Evolutionary conservation across 2,329 filamentous ascomycete species (phyloP).

Genomic region (Chaetomium olivaceum): DNA sequence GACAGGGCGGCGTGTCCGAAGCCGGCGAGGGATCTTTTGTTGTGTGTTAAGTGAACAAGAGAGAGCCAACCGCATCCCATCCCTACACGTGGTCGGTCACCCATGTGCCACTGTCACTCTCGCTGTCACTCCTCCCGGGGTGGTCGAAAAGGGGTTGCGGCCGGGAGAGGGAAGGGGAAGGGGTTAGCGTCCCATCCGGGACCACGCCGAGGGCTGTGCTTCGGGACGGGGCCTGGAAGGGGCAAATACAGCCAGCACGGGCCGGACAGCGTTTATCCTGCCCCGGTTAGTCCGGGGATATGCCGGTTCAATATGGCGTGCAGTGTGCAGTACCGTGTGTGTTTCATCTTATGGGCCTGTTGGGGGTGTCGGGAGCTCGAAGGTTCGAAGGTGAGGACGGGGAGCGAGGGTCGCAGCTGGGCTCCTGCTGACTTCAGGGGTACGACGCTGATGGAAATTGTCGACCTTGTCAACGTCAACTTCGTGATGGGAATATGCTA

Average conservation of each 20-base stretch:
- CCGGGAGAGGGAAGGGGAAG: background rate
- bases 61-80: background rate
- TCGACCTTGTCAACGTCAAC: background rate
- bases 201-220: background rate
- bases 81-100: background rate
- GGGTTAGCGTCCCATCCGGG: background rate
- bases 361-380: background rate
- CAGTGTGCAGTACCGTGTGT: background rate
- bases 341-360: background rate
- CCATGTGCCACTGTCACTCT: background rate
- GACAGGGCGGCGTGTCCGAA: constrained; percentile 1
- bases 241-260: constrained; percentile 10
- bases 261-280: constrained; percentile 17
- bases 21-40: background rate
- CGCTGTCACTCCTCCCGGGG: constrained; percentile 1
- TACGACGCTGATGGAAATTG: background rate
- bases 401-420: background rate
- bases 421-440: background rate
- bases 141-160: constrained; percentile 1
- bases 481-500: background rate
- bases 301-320: constrained; percentile 8
- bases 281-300: constrained; percentile 3
- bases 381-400: background rate
- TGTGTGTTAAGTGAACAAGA: background rate
- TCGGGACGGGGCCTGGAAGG: background rate